These are phyloP conservation scores for Cutaneotrichosporon cutaneum DNA, from an alignment of 1,284 basidiomycete species.

Conservation along the genomic window DNA sequence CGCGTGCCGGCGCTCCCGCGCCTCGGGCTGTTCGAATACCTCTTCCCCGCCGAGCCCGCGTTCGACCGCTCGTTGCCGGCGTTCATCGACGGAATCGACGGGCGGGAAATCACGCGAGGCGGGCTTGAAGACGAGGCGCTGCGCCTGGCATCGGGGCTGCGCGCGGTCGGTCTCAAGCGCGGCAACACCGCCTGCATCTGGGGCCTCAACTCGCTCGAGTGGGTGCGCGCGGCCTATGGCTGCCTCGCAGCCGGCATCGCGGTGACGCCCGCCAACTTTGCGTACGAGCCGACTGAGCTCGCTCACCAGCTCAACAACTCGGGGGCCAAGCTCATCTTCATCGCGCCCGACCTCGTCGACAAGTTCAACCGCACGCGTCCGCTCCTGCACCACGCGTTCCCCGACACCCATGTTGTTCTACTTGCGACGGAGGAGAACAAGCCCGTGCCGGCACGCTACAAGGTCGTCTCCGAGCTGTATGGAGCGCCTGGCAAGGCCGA, in stretches of 20 bases:
- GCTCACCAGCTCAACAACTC: conserved; percentile 57
- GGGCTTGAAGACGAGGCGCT: conserved; percentile 61
- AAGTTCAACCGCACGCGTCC: conserved; percentile 33
- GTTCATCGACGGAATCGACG: conserved; percentile 66
- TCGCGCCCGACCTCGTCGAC: conserved; percentile 58
- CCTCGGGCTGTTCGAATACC: conserved; percentile 16
- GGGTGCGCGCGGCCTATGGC: conserved; percentile 64
- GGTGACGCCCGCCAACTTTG: conserved; percentile 44
- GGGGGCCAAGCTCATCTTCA: conserved; percentile 59
- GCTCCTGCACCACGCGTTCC: conserved; percentile 19
- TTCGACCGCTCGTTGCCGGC: conserved; percentile 53
- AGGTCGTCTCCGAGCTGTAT: conserved; percentile 13
- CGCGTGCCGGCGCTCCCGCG: conserved; percentile 15
- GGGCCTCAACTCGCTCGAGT: conserved; percentile 61
- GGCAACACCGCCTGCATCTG: conserved; percentile 46
- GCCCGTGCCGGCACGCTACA: conserved; percentile 11
- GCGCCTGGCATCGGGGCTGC: conserved; percentile 61
- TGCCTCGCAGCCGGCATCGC: conserved; percentile 47
- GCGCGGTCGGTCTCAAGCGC: conserved; percentile 28
- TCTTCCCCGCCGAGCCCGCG: conserved; percentile 10
- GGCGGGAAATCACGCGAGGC: conserved; percentile 60
- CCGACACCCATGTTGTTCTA: conserved; percentile 35
- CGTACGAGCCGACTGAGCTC: conserved; percentile 43
- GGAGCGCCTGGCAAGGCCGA: conserved; percentile 16
- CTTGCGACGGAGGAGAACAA: conserved; percentile 16